Base-by-base conservation (phyloP, 1,139 yeast genomes). In the Saccharomyces hybrid region DNA sequence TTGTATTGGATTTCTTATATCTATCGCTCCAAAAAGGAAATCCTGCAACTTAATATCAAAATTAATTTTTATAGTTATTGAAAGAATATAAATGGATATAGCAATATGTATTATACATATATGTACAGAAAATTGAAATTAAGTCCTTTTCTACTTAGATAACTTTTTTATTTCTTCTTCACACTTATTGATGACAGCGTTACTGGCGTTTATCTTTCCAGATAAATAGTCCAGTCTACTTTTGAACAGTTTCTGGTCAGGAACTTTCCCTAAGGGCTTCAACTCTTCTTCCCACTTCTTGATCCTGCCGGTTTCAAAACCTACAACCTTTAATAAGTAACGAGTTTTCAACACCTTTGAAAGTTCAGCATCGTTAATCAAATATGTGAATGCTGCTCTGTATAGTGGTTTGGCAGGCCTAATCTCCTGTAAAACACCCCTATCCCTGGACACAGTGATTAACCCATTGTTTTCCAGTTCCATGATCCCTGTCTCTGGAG, bases 391-490 rank as follows among this genome's bases (percentile, higher is more conserved):
- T 0, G 98, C 96, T 0, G 93, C 89, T 58, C 80, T 79, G 69
- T 77, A 91, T 26, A 93, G 74, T 1, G 99, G 99, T 64, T 91
- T 83, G 0, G 96, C 96, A 0, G 95, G 88, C 38, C 74, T 71
- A 32, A 93, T 79, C 6, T 79, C 78, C 51, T 77, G 74, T 42
- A 90, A 73, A 14, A 91, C 78, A 16, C 98, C 97, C 62, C 87
- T 84, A 49, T 85, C 87, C 58, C 88, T 78, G 42, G 78, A 75
- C 53, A 89, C 78, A 1, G 85, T 72, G 47, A 93, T 79, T 67
- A 93, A 73, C 52, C 91, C 97, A 50, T 82, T 80, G 63, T 84
- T 87, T 65, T 91, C 98, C 62, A 93, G 76, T 2, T 86, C 84
- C 3, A 83, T 71, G 48, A 91, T 74, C 0, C 87, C 81, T 1